Evolutionary conservation across 768 basidiomycete genomes (phyloP), one percentile per base, ranked within the genome.

Genomic region (Phanerochaete carnosa): DNA sequence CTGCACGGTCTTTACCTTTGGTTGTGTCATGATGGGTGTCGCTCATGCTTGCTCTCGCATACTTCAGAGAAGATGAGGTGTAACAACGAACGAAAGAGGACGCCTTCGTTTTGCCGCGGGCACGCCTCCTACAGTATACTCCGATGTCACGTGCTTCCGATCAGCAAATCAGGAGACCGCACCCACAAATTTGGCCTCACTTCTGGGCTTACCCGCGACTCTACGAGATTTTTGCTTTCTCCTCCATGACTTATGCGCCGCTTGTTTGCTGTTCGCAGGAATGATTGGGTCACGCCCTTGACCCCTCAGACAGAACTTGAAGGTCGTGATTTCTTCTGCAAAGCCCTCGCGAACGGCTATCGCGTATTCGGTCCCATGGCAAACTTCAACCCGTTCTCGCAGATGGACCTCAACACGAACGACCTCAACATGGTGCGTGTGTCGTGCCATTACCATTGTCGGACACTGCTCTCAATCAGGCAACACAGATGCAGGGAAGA

Each of bases 361-460:
- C 75, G 84, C 73, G 91, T 88, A 0, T 92, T 87, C 64, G 92
- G 92, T 1, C n/a, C n/a, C n/a, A 84, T 92, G 84, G 89, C 89
- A 0, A 89, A 90, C 3, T 78, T 95, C 70, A 98, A 98, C 68
- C 96, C 96, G 0, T 98, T 99, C 69, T 82, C 89, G 0, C 89
- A 89, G 2, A 86, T 96, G 84, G 96, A 95, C 1, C 53, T 96
- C 47, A 98, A 98, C 69, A 79, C 83, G 4, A 92, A 92, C 66
- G 96, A 98, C 71, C 95, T 95, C 0, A 96, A 97, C 71, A 92
- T 96, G 86, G 94, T 93, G 61, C 64, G 84, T 75, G n/a, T n/a
- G n/a, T n/a, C n/a, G n/a, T n/a, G n/a, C n/a, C n/a, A n/a, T n/a
- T n/a, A n/a, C n/a, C n/a, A n/a, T n/a, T n/a, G n/a, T n/a, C n/a